Base-by-base conservation (phyloP, 202 grass and related monocot species). In the Setaria viridis region DNA sequence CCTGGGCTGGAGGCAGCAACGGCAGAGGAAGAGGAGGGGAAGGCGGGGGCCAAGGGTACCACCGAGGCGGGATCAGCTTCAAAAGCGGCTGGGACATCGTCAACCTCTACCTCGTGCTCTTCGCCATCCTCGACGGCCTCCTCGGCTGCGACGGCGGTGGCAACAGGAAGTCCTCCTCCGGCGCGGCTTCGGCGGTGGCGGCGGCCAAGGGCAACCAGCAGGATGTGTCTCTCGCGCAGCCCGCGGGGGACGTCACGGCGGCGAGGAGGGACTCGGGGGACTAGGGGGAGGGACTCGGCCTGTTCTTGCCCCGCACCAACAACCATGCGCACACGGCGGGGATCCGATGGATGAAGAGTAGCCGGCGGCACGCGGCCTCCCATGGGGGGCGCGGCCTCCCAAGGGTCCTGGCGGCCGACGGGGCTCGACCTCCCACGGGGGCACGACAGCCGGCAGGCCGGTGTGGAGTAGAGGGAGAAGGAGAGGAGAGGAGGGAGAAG, bases 81-180 rank as follows among this genome's bases (percentile, higher is more conserved):
- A 95, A 93, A 90, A 91, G 87, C 64, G 93, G 97, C 0, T 96
- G 97, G 97, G 93, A 94, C 81, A 56, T 90, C 37, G 84, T 99
- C 64, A 99, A 94, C 87, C 79, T 99, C 58, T 88, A 83, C 77
- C 87, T 99, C 21, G 97, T 99, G 12, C 74, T 90, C 53, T 94
- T 96, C 67, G 97, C 97, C 37, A 99, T 99, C 79, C 87, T 95
- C 16, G 91, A 93, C 58, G 97, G 97, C 20, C 79, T 99, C 9
- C 97, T 99, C 16, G 77, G 92, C 67, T 92, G 97, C 74, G 55
- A 43, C 46, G 76, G 72, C 35, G 76, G 72, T 32, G 11, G 66
- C 16, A 45, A 72, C 69, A 50, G 88, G 13, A 25, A 25, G 25
- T 25, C 25, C 25, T 25, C 25, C 25, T 25, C 25, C 25, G 25